Conservation (phyloP, 2,329 filamentous ascomycete species). For the Scedosporium boydii region DNA sequence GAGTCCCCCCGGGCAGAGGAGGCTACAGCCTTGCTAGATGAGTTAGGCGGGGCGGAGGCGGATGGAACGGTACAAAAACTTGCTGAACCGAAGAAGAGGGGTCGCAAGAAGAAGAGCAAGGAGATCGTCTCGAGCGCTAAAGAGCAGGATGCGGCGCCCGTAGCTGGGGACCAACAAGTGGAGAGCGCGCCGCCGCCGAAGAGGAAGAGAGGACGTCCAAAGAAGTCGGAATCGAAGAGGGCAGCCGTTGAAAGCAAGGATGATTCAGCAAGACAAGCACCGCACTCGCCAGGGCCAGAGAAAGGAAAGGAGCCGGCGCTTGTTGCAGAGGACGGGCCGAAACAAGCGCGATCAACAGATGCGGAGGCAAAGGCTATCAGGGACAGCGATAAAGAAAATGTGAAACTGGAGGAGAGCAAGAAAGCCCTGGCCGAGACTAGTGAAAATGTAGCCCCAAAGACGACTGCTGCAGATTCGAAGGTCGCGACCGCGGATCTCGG, state of each 20-base stretch:
- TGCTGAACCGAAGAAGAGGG: background rate
- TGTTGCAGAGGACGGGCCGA: conserved; percentile 3
- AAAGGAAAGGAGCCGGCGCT: background rate
- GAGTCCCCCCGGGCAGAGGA: background rate
- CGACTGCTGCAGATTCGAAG: background rate
- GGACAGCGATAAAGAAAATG: background rate
- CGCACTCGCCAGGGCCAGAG: background rate
- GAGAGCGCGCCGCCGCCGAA: background rate
- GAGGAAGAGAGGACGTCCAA: background rate
- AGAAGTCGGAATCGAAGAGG: background rate
- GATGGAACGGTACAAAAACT: conserved; percentile 6
- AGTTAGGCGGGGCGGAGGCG: background rate
- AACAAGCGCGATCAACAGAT: background rate
- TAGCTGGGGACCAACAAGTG: background rate
- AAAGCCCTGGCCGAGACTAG: background rate
- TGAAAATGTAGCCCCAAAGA: background rate
- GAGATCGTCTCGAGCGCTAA: conserved; percentile 7
- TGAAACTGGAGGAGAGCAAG: background rate
- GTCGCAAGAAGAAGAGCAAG: conserved; percentile 10
- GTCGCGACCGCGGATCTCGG: conserved; percentile 6
- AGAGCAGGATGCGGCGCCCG: background rate
- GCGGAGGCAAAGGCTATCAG: conserved; percentile 13
- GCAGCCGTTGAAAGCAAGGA: background rate
- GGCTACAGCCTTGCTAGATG: background rate
- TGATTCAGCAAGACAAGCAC: background rate